phyloP scores from a whole-genome alignment of 2,329 filamentous ascomycete species.

The Penicillium griseofulvum region DNA sequence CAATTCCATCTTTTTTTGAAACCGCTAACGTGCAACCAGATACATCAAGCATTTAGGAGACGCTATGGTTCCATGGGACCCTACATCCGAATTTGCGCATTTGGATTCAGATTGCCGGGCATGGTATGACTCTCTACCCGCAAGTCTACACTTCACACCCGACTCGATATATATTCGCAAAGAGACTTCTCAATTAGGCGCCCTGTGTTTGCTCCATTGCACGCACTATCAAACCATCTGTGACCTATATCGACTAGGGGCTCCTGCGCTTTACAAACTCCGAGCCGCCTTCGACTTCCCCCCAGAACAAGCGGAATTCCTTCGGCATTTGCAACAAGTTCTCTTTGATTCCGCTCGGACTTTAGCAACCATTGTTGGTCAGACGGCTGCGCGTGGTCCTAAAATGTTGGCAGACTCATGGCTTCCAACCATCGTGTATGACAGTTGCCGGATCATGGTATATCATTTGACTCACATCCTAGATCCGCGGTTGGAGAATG shows the following conservation, averaged over 20 bases:
- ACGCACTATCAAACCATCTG: conserved; percentile 23
- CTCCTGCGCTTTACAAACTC: conserved; percentile 23
- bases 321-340: conserved; percentile 19
- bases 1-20: not conserved
- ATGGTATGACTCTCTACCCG: conserved; percentile 22
- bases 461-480: conserved; percentile 50
- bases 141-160: conserved; percentile 20
- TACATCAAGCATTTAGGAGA: conserved; percentile 25
- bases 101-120: conserved; percentile 20
- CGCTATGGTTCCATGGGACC: conserved; percentile 22
- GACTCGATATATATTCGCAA: conserved; percentile 22
- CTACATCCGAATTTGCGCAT: conserved; percentile 17
- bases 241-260: conserved; percentile 21
- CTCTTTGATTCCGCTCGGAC: conserved; percentile 27
- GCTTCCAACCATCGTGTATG: conserved; percentile 49
- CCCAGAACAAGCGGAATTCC: conserved; percentile 18
- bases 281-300: conserved; percentile 24
- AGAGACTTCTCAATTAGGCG: conserved; percentile 21
- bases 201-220: conserved; percentile 20
- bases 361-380: conserved; percentile 26
- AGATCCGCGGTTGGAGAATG: conserved; percentile 18
- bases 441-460: conserved; percentile 50
- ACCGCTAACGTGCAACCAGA: not conserved
- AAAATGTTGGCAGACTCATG: conserved; percentile 46
- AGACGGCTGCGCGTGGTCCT: conserved; percentile 45